These are phyloP conservation scores for Solanum neorickii DNA, from an alignment of 257 asterid species.

Conservation along the genomic window DNA sequence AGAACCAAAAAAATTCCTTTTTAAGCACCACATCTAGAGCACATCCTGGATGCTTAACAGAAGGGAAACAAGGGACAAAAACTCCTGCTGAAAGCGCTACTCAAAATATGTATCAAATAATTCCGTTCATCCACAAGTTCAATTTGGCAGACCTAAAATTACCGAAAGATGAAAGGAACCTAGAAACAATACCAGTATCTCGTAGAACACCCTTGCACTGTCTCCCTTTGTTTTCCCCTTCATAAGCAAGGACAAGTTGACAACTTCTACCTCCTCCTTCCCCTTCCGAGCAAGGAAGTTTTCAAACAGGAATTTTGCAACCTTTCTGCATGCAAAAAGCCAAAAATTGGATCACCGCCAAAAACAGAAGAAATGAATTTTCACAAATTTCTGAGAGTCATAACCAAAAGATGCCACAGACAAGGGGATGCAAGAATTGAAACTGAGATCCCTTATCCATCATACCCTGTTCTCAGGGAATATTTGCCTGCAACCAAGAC, in stretches of 20 bases:
- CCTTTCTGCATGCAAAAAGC: constrained; percentile 26
- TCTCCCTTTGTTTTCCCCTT: constrained; percentile 45
- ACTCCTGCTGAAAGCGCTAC: background rate
- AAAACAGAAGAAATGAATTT: background rate
- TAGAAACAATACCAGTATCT: constrained; percentile 49
- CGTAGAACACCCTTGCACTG: constrained; percentile 62
- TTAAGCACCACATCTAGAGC: background rate
- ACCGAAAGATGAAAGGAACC: background rate
- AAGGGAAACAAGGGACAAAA: background rate
- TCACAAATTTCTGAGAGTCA: background rate
- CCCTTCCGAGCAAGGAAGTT: constrained; percentile 31
- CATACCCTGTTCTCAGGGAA: constrained; percentile 63
- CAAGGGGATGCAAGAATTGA: background rate
- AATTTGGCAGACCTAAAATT: background rate
- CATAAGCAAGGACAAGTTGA: constrained; percentile 34
- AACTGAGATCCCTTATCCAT: background rate
- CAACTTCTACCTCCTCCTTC: constrained; percentile 14
- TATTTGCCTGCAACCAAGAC: constrained; percentile 30
- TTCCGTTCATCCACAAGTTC: background rate
- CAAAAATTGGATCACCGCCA: background rate
- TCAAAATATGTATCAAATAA: background rate
- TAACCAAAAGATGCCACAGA: background rate
- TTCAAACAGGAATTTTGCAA: constrained; percentile 29
- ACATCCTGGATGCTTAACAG: background rate
- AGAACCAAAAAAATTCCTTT: background rate